A percentile compares a stretch with the other conserved stretches of the same genome.
Evolutionary conservation across 768 basidiomycete genomes (phyloP).

Genomic region (Phanerodontia chrysosporium): DNA sequence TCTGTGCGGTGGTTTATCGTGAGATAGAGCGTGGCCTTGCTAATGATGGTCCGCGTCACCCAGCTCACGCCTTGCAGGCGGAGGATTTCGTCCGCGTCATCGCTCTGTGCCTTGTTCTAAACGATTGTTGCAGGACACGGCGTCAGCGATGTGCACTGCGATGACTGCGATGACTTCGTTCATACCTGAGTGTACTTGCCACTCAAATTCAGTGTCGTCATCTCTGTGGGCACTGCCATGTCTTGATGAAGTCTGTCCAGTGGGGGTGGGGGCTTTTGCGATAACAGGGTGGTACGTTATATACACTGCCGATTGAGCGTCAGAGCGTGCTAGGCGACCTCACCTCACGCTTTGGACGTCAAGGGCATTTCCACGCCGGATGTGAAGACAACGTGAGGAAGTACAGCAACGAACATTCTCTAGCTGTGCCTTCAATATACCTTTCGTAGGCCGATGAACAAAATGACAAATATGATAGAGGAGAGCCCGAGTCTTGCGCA

Average conservation of each 20-base stretch:
- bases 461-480: too few species aligned
- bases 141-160: neutral
- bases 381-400: too few species aligned
- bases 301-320: neutral
- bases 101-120: slow-evolving; percentile 69
- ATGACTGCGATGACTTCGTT: neutral
- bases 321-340: neutral
- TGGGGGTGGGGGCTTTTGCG: neutral
- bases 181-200: slow-evolving; percentile 63
- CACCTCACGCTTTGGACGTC: too few species aligned
- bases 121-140: neutral
- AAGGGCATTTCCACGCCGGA: too few species aligned
- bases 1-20: slow-evolving; percentile 57
- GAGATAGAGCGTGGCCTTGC: slow-evolving; percentile 53
- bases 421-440: too few species aligned
- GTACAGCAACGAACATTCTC: neutral
- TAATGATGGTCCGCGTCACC: slow-evolving; percentile 62
- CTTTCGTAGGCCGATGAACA: too few species aligned
- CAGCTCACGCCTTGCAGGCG: slow-evolving; percentile 69
- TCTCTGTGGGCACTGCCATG: slow-evolving; percentile 64
- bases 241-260: neutral
- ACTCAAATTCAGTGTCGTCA: slow-evolving; percentile 55
- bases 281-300: neutral
- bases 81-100: slow-evolving; percentile 59
- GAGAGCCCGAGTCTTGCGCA: too few species aligned